Evolutionary conservation across 73 alveolate species (phyloP), one percentile per base, ranked within the genome.

Genomic region (Durusdinium trenchii): DNA sequence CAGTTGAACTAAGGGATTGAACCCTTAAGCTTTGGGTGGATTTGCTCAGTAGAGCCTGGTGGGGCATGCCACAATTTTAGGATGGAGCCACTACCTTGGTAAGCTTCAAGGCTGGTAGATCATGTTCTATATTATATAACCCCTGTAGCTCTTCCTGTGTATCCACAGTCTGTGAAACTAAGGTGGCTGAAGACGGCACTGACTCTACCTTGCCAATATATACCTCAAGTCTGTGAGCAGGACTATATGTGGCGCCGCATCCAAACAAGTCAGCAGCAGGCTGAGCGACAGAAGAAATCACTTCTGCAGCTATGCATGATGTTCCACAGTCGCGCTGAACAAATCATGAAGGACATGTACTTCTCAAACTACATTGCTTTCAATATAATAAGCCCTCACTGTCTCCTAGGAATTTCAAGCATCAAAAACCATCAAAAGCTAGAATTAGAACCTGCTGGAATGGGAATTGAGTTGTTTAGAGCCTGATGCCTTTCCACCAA

Each of bases 231-330:
- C 10, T 12, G n/a, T 32, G 90, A 79, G 43, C 64, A 47, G 9
- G 90, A 79, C 90, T 79, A 79, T 47, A 46, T 79, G 43, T 79
- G 90, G 90, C 64, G 90, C 1, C 90, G 90, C 28, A 32, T 79
- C 30, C 90, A 79, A 46, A 64, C 48, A 3, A 46, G 69, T 38
- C 90, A 79, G 67, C 36, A 32, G 47, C 90, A 79, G 46, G 90
- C 90, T 46, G 90, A 79, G 46, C 10, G 67, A 35, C 90, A 79
- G 64, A 79, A 47, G 26, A 79, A 79, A 47, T 46, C 90, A 23
- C 26, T 79, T 18, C 30, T 79, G 46, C 90, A 79, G 30, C 4
- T 79, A 43, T 40, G 47, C 14, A 79, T 79, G 69, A 46, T 79
- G 7, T 79, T 79, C 90, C 90, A 79, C 32, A 32, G 38, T 1